Base-by-base conservation (phyloP, 257 asterid species). In the Solanum etuberosum region DNA sequence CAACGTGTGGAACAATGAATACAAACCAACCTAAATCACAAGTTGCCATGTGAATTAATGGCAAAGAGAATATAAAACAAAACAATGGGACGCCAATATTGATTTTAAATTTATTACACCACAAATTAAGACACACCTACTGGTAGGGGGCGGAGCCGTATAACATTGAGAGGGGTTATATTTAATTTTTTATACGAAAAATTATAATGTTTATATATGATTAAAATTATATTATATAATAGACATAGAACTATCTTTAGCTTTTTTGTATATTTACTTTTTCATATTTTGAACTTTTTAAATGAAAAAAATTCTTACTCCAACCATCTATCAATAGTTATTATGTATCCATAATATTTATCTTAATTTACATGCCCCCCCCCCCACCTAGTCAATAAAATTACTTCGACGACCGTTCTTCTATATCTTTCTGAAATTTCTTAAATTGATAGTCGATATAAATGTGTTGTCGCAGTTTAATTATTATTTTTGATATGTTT, bases 151-250 rank as follows among this genome's bases (percentile, higher is more conserved):
- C 23, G 25, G 11, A 54, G 25, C 65, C 65, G 11, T 2, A 20
- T 54, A 54, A 7, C 9, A 54, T 18, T 7, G 63, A 54, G 4
- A 54, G 63, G n/a, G 7, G 9, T 54, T 18, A 54, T 54, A 1
- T 8, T 54, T 16, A 54, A 14, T 0, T 18, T 54, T 54, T 18
- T 18, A 0, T 4, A 15, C 0, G 2, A 48, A 48, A 48, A 15
- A 2, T 15, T 48, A 48, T 2, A 5, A 15, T 48, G 1, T 15
- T 16, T 51, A 16, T 51, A 51, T 16, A 51, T 18, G 1, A 51
- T 18, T 51, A 51, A 16, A 51, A 51, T 5, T 51, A 51, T 18
- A 13, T 4, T 46, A 46, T 46, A 46, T 46, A 46, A 46, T 14
- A 46, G 2, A 46, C 1, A 46, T 46, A 13, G 0, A 46, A 46